Evolutionary conservation across 192 early-diverging fungal genomes (phyloP), one percentile per base, ranked within the genome.

Genomic region (Oehlia diaphana): DNA sequence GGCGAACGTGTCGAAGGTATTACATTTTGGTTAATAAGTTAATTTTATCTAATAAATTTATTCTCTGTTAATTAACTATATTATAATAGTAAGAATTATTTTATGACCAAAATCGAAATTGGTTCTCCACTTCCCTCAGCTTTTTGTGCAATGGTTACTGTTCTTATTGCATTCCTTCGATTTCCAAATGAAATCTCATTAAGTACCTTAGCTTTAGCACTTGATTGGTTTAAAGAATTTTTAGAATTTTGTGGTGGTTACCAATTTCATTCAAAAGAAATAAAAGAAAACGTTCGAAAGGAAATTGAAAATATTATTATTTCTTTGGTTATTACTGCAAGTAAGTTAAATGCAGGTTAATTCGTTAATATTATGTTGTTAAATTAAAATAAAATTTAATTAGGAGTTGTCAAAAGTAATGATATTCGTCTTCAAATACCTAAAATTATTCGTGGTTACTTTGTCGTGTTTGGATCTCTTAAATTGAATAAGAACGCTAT

Each of bases 391-490:
- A 13, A n/a, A 9, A 28, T 61, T 63, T 50, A 61, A 73, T 26
- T 64, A 83, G 82, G 73, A 31, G n/a, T 39, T 5, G 61, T 72
- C 62, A 80, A 63, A 72, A 83, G 77, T 63, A 31, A 33, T 33
- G 37, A 64, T 28, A 53, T 80, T 16, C 37, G 50, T 3, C 28
- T 62, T 63, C 64, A 77, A 39, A 75, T 83, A 28, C 47, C 80
- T 8, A 73, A 78, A 33, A 10, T 83, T 31, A 61, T 83, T 39
- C 50, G 47, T 47, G 49, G 74, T 61, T 83, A 78, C 33, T 77
- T 77, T 67, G 64, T 79, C 61, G 58, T 74, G 33, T 83, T 83
- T 83, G 82, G 82, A 49, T 81, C 80, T 8, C 14, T 79, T 42
- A 23, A 31, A 19, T 33, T 71, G 9, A 16, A 26, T 58, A 44